These are phyloP conservation scores for Porphyra umbilicalis DNA, from an alignment of 31 red algal species.

Conservation along the genomic window DNA sequence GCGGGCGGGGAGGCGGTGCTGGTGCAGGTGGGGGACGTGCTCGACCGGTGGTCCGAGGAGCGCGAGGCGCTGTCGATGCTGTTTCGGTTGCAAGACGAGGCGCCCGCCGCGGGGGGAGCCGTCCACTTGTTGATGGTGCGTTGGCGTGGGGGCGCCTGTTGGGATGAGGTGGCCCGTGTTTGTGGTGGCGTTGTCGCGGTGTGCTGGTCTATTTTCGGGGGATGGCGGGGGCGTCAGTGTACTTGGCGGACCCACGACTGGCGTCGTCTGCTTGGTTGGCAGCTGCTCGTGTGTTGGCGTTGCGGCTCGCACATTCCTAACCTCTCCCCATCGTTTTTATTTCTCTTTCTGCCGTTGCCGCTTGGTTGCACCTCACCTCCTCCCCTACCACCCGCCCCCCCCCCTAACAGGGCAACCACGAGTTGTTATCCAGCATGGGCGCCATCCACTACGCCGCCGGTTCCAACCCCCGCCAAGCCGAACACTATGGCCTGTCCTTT, in stretches of 20 bases:
- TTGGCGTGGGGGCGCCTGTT: too few relatives aligned
- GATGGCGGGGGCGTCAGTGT: background rate
- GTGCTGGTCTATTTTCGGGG: background rate
- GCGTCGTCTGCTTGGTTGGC: background rate
- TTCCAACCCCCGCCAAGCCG: background rate
- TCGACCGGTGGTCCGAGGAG: conserved; percentile 87
- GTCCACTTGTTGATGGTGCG: conserved; percentile 61
- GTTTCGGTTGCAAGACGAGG: conserved; percentile 60
- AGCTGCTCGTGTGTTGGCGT: background rate
- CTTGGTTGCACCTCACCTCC: background rate
- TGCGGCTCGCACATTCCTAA: background rate
- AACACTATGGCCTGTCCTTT: background rate
- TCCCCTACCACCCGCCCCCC: too few relatives aligned
- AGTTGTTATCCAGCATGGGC: conserved; percentile 53
- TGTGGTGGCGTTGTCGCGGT: background rate
- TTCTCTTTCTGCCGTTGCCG: background rate
- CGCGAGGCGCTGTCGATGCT: conserved; percentile 64
- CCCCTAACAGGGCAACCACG: conserved; percentile 94
- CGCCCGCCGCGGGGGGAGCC: conserved; percentile 55
- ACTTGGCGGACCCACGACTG: background rate
- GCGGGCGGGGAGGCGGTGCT: conserved; percentile 56
- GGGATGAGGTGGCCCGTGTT: background rate
- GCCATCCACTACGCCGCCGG: background rate
- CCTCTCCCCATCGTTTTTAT: background rate
- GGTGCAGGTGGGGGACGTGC: conserved; percentile 89